Evolutionary conservation across 2,329 filamentous ascomycete genomes (phyloP), one percentile per base, ranked within the genome.

Genomic region (Sphaerulina musiva): DNA sequence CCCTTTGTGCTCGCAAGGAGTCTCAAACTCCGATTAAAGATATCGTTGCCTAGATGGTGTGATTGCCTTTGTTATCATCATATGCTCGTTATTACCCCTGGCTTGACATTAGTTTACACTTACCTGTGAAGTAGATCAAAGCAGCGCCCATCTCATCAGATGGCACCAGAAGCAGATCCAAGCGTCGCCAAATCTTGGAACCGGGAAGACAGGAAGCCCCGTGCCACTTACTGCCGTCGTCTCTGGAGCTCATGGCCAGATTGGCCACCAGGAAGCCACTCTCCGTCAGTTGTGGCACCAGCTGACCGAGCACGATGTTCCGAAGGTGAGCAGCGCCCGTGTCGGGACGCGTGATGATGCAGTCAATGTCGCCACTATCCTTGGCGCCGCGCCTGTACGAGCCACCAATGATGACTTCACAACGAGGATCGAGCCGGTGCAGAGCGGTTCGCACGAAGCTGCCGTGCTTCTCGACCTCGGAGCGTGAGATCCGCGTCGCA

Each of bases 111-210:
- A 29, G 26, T 29, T 3, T 29, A 29, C 6, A 7, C 26, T 29
- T 29, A 1, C 92, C 92, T 0, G 92, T 96, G 66, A 96, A 97
- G 67, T 96, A 96, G n/a, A 96, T 80, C 57, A 96, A 69, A 0
- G 91, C 90, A 0, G 88, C 91, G 1, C 92, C 92, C 48, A 89
- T 78, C 69, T 95, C 85, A 1, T 80, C 76, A 61, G 84, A 83
- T 0, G 91, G 90, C 0, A 95, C 91, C 3, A 95, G 79, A 1
- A 96, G 74, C 17, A 96, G 80, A 67, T 96, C 91, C 57, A 96
- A 85, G 1, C 90, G 81, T 7, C 90, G 80, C 90, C 89, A 95
- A 0, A 80, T 68, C 0, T 74, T 74, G 3, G 72, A 69, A n/a
- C 62, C 56, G 0, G 87, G 86, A 0, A 95, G 74, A 9, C 84